Conservation (phyloP, 495 filamentous ascomycete species). For the Talaromyces borbonicus region DNA sequence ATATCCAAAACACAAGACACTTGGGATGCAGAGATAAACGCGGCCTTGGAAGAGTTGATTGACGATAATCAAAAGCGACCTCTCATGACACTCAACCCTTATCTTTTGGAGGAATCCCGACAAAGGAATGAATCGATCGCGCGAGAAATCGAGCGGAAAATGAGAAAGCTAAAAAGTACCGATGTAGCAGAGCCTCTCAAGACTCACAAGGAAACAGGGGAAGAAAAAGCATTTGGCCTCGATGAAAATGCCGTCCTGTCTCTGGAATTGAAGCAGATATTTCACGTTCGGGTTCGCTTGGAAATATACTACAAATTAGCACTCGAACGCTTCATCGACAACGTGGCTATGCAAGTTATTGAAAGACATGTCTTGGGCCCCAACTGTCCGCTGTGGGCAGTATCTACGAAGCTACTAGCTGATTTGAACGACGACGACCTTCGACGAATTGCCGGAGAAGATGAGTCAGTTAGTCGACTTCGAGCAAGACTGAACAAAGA, state of each 20-base stretch:
- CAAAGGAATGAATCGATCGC: not conserved
- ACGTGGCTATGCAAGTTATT: slow-evolving; percentile 4
- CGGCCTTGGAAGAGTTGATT: not conserved
- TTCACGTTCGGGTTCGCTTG: not conserved
- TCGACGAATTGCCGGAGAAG: not conserved
- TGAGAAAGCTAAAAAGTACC: not conserved
- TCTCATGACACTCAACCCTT: not conserved
- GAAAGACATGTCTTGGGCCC: slow-evolving; percentile 5
- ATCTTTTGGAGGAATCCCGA: not conserved
- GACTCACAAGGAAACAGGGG: not conserved
- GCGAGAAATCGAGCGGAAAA: not conserved
- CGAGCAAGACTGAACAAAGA: not conserved
- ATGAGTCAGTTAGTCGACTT: not conserved
- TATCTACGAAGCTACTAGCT: not conserved
- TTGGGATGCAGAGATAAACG: not conserved
- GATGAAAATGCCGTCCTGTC: not conserved
- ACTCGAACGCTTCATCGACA: not conserved
- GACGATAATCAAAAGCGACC: slow-evolving; percentile 2
- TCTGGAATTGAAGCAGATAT: slow-evolving; percentile 1
- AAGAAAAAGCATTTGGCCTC: not conserved
- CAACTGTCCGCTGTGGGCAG: not conserved
- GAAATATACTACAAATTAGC: not conserved
- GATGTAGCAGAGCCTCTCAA: not conserved
- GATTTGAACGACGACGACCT: not conserved
- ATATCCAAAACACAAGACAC: not conserved